phyloP scores from a whole-genome alignment of 805 yeast genomes.

The Candida nanaspora region DNA sequence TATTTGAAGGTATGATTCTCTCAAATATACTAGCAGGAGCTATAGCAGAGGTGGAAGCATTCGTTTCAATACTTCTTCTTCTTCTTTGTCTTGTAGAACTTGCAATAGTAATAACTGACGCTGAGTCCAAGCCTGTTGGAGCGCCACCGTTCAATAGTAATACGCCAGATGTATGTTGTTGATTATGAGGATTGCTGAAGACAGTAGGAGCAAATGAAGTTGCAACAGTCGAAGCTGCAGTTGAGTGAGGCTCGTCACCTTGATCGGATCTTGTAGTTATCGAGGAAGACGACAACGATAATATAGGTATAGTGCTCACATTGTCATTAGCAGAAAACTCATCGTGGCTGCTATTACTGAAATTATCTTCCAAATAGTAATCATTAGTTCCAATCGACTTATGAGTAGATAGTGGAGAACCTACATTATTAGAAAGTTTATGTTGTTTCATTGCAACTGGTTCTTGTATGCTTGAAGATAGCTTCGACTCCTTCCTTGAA shows the following conservation, averaged over 20 bases:
- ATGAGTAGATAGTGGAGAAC: background rate
- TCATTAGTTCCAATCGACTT: background rate
- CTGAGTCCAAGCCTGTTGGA: conserved; percentile 15
- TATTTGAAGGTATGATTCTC: conserved; percentile 29
- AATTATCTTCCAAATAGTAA: conserved; percentile 4
- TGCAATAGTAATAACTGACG: conserved; percentile 27
- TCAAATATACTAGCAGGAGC: conserved; percentile 71
- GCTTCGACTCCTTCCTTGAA: too few relatives aligned
- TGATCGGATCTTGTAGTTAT: conserved; percentile 19
- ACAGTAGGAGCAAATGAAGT: conserved; percentile 39
- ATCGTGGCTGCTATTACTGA: conserved; percentile 13
- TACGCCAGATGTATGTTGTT: conserved; percentile 1
- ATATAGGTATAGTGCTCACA: conserved; percentile 40
- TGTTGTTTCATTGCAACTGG: background rate
- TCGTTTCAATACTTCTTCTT: conserved; percentile 34
- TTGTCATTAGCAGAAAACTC: conserved; percentile 21
- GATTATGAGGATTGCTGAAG: conserved; percentile 2
- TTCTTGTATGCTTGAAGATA: background rate
- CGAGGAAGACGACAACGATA: conserved; percentile 35
- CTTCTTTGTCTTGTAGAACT: conserved; percentile 26
- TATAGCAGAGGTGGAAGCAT: conserved; percentile 61
- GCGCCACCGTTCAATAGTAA: conserved; percentile 2
- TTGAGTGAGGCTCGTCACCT: conserved; percentile 10
- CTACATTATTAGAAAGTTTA: background rate
- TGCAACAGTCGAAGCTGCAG: conserved; percentile 37